Percentiles rank a stretch among this genome's conserved stretches.
Evolutionary conservation across 768 basidiomycete species (phyloP).

Genomic region (Pleurotus ostreatus): DNA sequence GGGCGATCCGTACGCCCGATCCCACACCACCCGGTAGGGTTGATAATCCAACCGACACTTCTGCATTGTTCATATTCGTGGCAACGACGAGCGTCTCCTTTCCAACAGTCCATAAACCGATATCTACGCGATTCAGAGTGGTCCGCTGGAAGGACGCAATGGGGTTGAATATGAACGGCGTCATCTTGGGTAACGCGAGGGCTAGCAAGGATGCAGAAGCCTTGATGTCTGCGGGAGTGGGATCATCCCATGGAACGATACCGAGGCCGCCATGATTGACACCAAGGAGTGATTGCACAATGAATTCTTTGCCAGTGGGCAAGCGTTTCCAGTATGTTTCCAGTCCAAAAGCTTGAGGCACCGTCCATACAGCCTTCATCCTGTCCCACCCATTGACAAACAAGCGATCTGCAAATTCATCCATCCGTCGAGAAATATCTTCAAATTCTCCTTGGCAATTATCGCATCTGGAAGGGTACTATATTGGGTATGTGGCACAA

Average conservation of each 20-base stretch:
- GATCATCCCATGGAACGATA: conserved; percentile 54
- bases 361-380: conserved; percentile 71
- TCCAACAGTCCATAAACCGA: conserved; percentile 46
- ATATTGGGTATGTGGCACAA: background rate
- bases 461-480: conserved; percentile 33
- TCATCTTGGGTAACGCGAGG: conserved; percentile 37
- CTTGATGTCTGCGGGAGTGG: conserved; percentile 50
- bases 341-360: conserved; percentile 75
- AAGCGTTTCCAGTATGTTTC: conserved; percentile 53
- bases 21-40: conserved; percentile 14
- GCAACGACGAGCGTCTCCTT: conserved; percentile 42
- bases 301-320: conserved; percentile 69
- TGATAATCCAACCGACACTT: conserved; percentile 25
- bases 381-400: conserved; percentile 65
- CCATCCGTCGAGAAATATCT: conserved; percentile 66
- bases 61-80: conserved; percentile 44
- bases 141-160: conserved; percentile 34
- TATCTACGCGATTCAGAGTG: conserved; percentile 37
- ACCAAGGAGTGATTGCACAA: conserved; percentile 59
- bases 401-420: conserved; percentile 56
- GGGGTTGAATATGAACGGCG: conserved; percentile 42
- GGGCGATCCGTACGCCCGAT: background rate
- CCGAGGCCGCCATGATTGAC: conserved; percentile 71
- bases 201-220: conserved; percentile 46
- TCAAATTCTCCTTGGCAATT: conserved; percentile 68